A percentile compares a stretch with the other conserved stretches of the same genome.
Evolutionary conservation across 73 alveolate genomes (phyloP).

Genomic region (Symbiodinium natans): DNA sequence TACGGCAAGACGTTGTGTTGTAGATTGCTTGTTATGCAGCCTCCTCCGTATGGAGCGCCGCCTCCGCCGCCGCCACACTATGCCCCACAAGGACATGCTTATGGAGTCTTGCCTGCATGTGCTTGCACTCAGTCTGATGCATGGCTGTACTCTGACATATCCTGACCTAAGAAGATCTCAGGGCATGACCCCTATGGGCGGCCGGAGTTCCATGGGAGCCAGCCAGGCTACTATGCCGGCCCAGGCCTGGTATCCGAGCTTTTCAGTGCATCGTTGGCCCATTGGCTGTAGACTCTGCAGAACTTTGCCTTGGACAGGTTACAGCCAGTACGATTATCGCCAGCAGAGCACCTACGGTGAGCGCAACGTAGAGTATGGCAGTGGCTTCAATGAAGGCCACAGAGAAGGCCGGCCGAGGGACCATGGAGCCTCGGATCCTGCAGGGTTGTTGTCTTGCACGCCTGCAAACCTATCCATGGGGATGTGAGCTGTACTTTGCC

Average conservation of each 20-base stretch:
- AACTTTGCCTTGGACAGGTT: too few relatives aligned
- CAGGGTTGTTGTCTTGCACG: not conserved
- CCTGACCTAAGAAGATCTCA: not conserved
- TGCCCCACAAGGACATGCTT: not conserved
- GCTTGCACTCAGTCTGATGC: not conserved
- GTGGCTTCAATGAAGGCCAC: not conserved
- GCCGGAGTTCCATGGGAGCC: not conserved
- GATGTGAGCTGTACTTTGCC: too few relatives aligned
- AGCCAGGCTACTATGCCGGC: constrained; percentile 1
- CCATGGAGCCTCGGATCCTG: not conserved
- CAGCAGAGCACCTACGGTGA: not conserved
- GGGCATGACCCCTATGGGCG: not conserved
- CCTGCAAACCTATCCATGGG: too few relatives aligned
- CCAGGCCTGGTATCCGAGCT: not conserved
- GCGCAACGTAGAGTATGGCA: constrained; percentile 2
- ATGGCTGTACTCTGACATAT: not conserved
- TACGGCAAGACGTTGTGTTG: too few relatives aligned
- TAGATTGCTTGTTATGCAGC: constrained; percentile 9
- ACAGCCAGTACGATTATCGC: not conserved
- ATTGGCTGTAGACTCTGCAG: not conserved
- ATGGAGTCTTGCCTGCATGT: not conserved
- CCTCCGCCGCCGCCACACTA: not conserved
- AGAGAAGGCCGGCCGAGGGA: not conserved
- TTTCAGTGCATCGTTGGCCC: too few relatives aligned
- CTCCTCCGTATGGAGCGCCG: not conserved